Evolutionary conservation across 1,284 basidiomycete species (phyloP).

Genomic region (Trichosporon inkin): DNA sequence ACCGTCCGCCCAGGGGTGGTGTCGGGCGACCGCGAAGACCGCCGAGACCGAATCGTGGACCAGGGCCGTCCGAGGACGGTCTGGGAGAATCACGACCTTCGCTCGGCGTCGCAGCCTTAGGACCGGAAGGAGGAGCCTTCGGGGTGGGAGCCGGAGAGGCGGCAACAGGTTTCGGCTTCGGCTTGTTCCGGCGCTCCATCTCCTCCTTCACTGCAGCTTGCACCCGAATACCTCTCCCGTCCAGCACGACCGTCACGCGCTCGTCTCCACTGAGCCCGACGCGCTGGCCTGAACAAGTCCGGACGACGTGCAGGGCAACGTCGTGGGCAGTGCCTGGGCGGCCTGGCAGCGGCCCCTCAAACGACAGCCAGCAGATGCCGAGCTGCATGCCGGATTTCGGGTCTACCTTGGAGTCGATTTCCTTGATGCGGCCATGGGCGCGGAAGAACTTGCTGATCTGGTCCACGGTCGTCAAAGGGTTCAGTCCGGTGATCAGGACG

Average conservation of each 20-base stretch:
- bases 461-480: conserved; percentile 64
- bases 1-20: conserved; percentile 22
- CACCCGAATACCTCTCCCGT: conserved; percentile 50
- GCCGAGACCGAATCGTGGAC: conserved; percentile 10
- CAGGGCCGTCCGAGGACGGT: conserved; percentile 9
- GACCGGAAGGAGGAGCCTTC: not conserved
- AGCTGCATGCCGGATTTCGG: conserved; percentile 72
- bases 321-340: conserved; percentile 40
- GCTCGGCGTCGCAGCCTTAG: conserved; percentile 7
- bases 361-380: conserved; percentile 77
- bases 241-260: conserved; percentile 49
- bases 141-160: not conserved
- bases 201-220: conserved; percentile 51
- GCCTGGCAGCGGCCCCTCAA: conserved; percentile 43
- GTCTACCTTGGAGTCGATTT: conserved; percentile 77
- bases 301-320: conserved; percentile 45
- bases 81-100: conserved; percentile 16
- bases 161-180: conserved; percentile 29
- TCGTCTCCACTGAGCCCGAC: conserved; percentile 41
- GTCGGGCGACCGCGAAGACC: conserved; percentile 15
- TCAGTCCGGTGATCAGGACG: conserved; percentile 69
- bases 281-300: conserved; percentile 48
- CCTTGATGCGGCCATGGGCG: conserved; percentile 62
- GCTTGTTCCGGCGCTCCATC: conserved; percentile 59
- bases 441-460: conserved; percentile 67